Conservation (phyloP, 495 filamentous ascomycete genomes). For the Margaritispora aquatica region DNA sequence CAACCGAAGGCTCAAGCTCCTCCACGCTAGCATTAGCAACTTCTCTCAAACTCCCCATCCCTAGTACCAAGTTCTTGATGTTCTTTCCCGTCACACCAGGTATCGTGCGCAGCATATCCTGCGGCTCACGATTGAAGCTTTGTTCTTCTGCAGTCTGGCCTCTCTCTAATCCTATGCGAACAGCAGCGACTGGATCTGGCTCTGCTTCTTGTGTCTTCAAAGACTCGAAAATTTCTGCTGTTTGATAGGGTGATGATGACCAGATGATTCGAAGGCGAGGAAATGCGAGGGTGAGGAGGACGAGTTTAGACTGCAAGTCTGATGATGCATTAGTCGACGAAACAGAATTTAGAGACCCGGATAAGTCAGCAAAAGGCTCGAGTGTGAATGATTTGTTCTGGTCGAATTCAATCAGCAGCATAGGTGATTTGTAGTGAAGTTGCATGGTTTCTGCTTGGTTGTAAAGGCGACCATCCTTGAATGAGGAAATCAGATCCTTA, state of each 20-base stretch:
- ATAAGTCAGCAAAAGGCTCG: constrained; percentile 81
- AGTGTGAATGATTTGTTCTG: constrained; percentile 96
- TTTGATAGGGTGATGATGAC: constrained; percentile 91
- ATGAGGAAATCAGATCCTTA: constrained; percentile 82
- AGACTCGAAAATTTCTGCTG: constrained; percentile 91
- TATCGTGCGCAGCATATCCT: constrained; percentile 83
- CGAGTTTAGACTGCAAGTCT: constrained; percentile 87
- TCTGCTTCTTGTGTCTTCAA: constrained; percentile 84
- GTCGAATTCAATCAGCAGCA: constrained; percentile 96
- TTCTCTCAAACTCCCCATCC: constrained; percentile 71
- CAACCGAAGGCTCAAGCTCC: constrained; percentile 66
- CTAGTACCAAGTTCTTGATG: constrained; percentile 58
- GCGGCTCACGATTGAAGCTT: constrained; percentile 53
- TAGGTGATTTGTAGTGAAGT: constrained; percentile 80
- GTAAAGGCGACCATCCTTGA: constrained; percentile 86
- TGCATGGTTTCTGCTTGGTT: constrained; percentile 93
- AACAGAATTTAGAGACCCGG: constrained; percentile 53
- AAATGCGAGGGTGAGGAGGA: constrained; percentile 88
- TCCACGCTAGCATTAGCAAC: constrained; percentile 80
- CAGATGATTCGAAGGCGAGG: constrained; percentile 86
- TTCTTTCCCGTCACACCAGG: constrained; percentile 83
- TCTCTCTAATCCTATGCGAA: constrained; percentile 70
- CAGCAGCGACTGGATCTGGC: constrained; percentile 84
- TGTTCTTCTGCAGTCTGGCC: constrained; percentile 47
- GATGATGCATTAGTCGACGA: constrained; percentile 49